phyloP scores from a whole-genome alignment of 208 protist species.

The Crithidia sp. region DNA sequence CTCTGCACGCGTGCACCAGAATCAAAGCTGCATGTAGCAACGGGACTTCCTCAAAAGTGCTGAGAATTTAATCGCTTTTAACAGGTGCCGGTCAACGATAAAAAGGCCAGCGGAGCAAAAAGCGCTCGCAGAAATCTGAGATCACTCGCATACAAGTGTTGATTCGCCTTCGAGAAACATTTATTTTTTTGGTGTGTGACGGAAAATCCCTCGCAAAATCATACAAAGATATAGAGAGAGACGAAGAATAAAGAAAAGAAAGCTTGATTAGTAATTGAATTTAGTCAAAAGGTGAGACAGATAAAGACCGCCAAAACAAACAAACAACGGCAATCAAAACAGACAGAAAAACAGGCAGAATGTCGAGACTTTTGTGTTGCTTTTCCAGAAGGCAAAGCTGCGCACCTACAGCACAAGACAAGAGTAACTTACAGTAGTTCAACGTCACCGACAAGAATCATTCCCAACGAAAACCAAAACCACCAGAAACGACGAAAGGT shows the following conservation, averaged over 20 bases:
- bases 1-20: no score
- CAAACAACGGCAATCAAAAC: neutral
- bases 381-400: neutral
- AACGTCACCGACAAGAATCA: slow-evolving; percentile 82
- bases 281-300: neutral
- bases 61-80: no score
- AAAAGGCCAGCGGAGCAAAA: no score
- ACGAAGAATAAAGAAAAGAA: neutral
- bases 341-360: neutral
- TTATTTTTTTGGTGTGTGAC: neutral
- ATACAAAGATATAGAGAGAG: neutral
- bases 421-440: slow-evolving; percentile 59
- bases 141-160: no score
- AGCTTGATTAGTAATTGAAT: neutral
- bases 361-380: neutral
- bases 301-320: neutral
- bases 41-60: no score
- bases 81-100: no score
- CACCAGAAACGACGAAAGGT: slow-evolving; percentile 78
- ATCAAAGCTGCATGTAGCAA: no score
- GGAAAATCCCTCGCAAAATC: neutral
- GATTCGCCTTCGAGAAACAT: no score
- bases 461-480: slow-evolving; percentile 83
- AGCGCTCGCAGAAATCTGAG: no score
- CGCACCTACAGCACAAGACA: neutral